Percentiles rank a stretch among this genome's conserved stretches.
These are phyloP conservation scores for Clathrospora elynae DNA, from an alignment of 2,329 filamentous ascomycete species.

Conservation along the genomic window DNA sequence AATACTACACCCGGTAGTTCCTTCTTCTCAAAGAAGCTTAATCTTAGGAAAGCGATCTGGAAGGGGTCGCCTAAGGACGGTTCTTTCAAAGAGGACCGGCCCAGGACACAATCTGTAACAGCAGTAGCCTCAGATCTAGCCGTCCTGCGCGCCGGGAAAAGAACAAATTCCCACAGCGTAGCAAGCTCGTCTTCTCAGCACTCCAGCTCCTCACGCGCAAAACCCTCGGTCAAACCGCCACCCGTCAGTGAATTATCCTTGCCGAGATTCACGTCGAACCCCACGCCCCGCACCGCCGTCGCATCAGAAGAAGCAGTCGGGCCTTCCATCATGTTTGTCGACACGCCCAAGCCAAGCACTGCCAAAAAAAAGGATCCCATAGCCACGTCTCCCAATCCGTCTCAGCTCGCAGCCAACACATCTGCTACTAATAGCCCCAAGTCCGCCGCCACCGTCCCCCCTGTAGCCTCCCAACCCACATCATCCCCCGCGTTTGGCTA, in stretches of 20 bases:
- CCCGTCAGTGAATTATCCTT: slow-evolving; percentile 60
- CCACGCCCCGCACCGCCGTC: slow-evolving; percentile 72
- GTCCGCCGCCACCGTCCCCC: slow-evolving; percentile 2
- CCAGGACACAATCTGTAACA: slow-evolving; percentile 27
- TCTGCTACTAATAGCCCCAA: neutral
- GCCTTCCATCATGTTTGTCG: slow-evolving; percentile 76
- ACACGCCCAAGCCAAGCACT: slow-evolving; percentile 43
- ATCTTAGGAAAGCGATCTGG: slow-evolving; percentile 37
- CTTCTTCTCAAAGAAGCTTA: slow-evolving; percentile 34
- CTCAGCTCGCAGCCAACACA: neutral
- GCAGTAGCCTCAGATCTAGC: slow-evolving; percentile 41
- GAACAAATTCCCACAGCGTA: slow-evolving; percentile 17
- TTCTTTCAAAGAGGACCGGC: slow-evolving; percentile 14
- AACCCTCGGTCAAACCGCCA: slow-evolving; percentile 51
- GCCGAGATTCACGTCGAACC: slow-evolving; percentile 72
- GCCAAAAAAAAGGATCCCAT: slow-evolving; percentile 29
- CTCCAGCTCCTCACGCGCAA: slow-evolving; percentile 29
- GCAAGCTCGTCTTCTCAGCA: slow-evolving; percentile 26
- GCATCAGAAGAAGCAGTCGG: slow-evolving; percentile 66
- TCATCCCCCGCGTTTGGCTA: slow-evolving; percentile 49
- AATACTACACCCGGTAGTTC: slow-evolving; percentile 32
- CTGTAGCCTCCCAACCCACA: slow-evolving; percentile 1
- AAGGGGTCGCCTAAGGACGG: slow-evolving; percentile 25
- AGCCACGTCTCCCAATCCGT: slow-evolving; percentile 13
- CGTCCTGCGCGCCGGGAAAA: slow-evolving; percentile 14